A percentile compares a stretch with the other conserved stretches of the same genome.
Conservation (phyloP, 495 filamentous ascomycete genomes). For the Glarea lozoyensis region DNA sequence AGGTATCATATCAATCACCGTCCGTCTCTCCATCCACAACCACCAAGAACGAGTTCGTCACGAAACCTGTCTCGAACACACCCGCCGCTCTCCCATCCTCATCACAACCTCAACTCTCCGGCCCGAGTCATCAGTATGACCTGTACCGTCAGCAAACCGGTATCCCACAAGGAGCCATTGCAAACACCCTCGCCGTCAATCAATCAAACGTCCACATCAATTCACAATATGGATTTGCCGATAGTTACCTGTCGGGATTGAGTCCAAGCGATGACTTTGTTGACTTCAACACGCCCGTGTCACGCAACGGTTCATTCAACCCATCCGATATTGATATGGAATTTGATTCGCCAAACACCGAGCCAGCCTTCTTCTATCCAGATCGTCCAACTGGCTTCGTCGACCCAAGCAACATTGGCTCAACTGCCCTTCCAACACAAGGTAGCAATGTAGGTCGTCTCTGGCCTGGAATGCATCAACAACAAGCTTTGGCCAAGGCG, state of each 20-base stretch:
- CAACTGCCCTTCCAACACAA: constrained; percentile 32
- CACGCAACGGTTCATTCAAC: constrained; percentile 28
- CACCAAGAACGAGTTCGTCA: constrained; percentile 21
- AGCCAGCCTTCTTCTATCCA: constrained; percentile 38
- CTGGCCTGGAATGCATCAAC: constrained; percentile 87
- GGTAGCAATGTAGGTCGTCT: constrained; percentile 56
- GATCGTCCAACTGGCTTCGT: constrained; percentile 39
- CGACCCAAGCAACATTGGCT: constrained; percentile 61
- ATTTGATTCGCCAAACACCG: constrained; percentile 43
- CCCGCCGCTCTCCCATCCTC: constrained; percentile 29
- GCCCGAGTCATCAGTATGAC: constrained; percentile 87
- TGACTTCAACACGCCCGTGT: constrained; percentile 50
- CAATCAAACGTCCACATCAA: constrained; percentile 45
- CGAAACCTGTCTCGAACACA: constrained; percentile 21
- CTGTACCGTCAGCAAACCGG: constrained; percentile 88
- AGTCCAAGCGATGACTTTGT: constrained; percentile 38
- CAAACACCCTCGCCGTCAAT: constrained; percentile 59
- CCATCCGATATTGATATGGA: constrained; percentile 56
- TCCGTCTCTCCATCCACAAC: constrained; percentile 36
- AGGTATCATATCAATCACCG: constrained; percentile 33
- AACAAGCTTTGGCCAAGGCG: constrained; percentile 72
- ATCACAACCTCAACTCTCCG: constrained; percentile 51
- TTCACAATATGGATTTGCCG: constrained; percentile 36
- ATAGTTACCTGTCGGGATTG: constrained; percentile 44
- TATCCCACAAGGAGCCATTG: constrained; percentile 68